Base-by-base conservation (phyloP, 129 eudicot species). In the Smallanthus sonchifolius region DNA sequence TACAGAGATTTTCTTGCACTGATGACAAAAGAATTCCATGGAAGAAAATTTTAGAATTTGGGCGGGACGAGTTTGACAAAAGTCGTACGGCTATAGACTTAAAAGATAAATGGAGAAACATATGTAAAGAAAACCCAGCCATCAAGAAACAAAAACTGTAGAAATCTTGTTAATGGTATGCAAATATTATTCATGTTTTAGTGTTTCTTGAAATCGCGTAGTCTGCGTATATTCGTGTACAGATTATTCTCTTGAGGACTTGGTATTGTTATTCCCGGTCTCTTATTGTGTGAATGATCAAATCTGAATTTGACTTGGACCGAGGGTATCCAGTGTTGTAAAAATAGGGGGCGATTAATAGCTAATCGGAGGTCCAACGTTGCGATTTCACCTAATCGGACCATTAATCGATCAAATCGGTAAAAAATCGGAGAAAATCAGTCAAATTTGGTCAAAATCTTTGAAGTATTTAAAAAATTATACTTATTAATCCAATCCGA, bases 81-180 rank as follows among this genome's bases (percentile, higher is more conserved):
- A 57, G 86, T 39, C 97, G 97, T 43, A 83, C 84, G 0, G 4
- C 87, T 1, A 59, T 79, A 6, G 96, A 91, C 81, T 80, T 92
- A 55, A 88, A 91, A 81, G 96, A 91, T 83, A 91, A 91, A 80
- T 91, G 97, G 97, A 83, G 97, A 76, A 91, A 91, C 77, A 64
- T 91, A n/a, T 54, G 87, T 77, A 90, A 83, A 86, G 81, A 77
- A 82, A 78, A 70, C 49, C 75, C 82, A 4, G 28, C 77, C 24
- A 19, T 43, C 2, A 78, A 78, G 73, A 78, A 71, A 63, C 73
- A 3, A 49, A 78, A 71, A 51, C 32, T 69, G 45, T 69, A 77
- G 59, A 69, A 17, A 30, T 35, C 34, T 10, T 44, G 10, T 14
- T 44, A 44, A 44, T 11, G 19, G 35, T 51, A 65, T 65, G 56